phyloP scores from a whole-genome alignment of 2,329 filamentous ascomycete genomes.

The Aspergillus hortae region DNA sequence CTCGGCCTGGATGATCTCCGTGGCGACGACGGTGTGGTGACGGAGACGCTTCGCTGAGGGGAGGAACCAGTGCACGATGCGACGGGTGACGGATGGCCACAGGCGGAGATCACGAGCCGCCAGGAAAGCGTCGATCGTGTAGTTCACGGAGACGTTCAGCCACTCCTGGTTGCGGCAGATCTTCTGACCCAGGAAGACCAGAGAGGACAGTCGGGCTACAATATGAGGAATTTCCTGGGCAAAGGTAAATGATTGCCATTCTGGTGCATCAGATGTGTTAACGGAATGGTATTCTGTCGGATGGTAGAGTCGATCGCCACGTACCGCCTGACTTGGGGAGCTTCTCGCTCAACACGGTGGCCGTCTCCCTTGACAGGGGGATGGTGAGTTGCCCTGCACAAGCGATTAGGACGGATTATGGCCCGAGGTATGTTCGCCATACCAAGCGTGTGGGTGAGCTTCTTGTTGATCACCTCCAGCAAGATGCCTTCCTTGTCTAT shows the following conservation, averaged over 20 bases:
- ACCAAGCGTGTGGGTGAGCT: conserved; percentile 30
- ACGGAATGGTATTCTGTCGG: neutral
- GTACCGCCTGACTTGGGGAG: conserved; percentile 24
- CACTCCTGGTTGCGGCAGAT: conserved; percentile 53
- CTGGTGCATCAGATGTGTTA: conserved; percentile 18
- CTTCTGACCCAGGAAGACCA: conserved; percentile 51
- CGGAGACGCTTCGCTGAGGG: conserved; percentile 41
- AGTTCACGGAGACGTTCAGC: conserved; percentile 41
- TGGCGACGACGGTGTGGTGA: conserved; percentile 34
- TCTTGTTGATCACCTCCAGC: conserved; percentile 25
- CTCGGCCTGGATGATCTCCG: conserved; percentile 30
- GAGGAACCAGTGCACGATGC: conserved; percentile 45
- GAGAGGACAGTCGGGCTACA: conserved; percentile 53
- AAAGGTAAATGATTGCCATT: conserved; percentile 55
- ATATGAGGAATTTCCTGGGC: conserved; percentile 52
- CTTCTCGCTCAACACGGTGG: conserved; percentile 19
- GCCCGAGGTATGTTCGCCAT: conserved; percentile 2
- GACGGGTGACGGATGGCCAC: conserved; percentile 40
- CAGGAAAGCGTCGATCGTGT: conserved; percentile 17
- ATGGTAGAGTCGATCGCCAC: neutral
- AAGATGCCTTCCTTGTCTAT: conserved; percentile 10
- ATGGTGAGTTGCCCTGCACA: conserved; percentile 21
- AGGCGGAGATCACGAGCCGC: conserved; percentile 39
- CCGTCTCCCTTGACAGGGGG: conserved; percentile 25
- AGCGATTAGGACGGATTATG: neutral